Conservation (phyloP, 345 rosid genomes). For the Euphorbia pulcherrima region DNA sequence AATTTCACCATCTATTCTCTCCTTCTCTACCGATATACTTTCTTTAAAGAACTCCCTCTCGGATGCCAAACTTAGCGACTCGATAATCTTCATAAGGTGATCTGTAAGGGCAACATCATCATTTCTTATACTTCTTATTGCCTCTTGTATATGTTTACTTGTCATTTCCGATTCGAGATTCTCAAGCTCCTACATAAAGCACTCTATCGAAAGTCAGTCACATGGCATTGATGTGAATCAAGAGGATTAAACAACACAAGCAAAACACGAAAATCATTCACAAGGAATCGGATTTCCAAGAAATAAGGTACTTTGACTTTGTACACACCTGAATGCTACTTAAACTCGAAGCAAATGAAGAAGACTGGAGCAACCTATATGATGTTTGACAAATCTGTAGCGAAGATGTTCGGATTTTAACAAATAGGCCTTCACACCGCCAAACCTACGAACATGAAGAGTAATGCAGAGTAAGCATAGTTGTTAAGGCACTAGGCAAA, state of each 20-base stretch:
- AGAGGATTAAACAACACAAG: constrained; percentile 7
- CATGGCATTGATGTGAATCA: constrained; percentile 14
- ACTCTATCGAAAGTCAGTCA: constrained; percentile 36
- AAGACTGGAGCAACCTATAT: constrained; percentile 42
- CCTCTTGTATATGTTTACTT: constrained; percentile 45
- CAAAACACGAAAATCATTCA: background rate
- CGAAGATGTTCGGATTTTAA: constrained; percentile 55
- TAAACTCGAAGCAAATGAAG: constrained; percentile 42
- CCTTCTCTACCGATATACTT: constrained; percentile 77
- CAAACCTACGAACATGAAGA: constrained; percentile 49
- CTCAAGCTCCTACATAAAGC: constrained; percentile 57
- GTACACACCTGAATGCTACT: constrained; percentile 55
- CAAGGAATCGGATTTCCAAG: background rate
- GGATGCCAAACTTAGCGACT: constrained; percentile 52
- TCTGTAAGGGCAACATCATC: constrained; percentile 45
- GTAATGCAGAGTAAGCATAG: background rate
- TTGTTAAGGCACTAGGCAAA: too few relatives aligned
- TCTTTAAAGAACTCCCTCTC: constrained; percentile 70
- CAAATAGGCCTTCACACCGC: constrained; percentile 47
- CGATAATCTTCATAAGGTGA: constrained; percentile 46
- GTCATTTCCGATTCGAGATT: constrained; percentile 46
- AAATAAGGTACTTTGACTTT: background rate
- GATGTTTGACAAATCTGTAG: constrained; percentile 56
- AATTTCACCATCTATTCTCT: constrained; percentile 44
- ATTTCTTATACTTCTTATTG: constrained; percentile 44